Percentiles rank a stretch among this genome's conserved stretches.
These are phyloP conservation scores for Debaryomyces psychrophilus DNA, from an alignment of 1,139 yeast species.

Conservation along the genomic window DNA sequence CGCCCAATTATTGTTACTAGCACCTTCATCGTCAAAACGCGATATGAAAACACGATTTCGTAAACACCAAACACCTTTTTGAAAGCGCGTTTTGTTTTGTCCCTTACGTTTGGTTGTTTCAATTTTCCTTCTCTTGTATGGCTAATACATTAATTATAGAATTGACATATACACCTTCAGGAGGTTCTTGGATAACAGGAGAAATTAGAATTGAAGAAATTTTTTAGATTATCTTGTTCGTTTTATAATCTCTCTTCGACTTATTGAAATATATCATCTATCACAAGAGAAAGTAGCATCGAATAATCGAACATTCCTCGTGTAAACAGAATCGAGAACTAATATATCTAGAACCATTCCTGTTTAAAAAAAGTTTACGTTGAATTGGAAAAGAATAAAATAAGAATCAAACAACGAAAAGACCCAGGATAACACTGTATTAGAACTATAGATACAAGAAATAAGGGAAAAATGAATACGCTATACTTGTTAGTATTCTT, in stretches of 20 bases:
- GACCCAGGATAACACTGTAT: not conserved
- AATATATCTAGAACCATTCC: slow-evolving; percentile 3
- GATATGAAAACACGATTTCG: slow-evolving; percentile 5
- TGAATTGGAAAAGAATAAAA: slow-evolving; percentile 1
- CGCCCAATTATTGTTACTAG: not conserved
- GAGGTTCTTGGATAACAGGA: not conserved
- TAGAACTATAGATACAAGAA: not conserved
- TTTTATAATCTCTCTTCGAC: not conserved
- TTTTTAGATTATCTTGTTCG: not conserved
- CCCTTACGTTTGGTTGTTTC: slow-evolving; percentile 4
- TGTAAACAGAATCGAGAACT: slow-evolving; percentile 4
- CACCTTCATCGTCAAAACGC: slow-evolving; percentile 5
- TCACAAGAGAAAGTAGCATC: not conserved
- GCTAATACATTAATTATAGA: not conserved
- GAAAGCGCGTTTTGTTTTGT: slow-evolving; percentile 9
- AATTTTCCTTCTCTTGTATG: slow-evolving; percentile 3
- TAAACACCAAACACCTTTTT: not conserved
- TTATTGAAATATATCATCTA: not conserved
- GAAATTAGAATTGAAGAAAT: not conserved
- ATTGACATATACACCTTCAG: not conserved
- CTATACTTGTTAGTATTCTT: slow-evolving; percentile 8
- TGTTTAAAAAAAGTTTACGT: not conserved
- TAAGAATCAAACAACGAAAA: not conserved
- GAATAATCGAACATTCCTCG: slow-evolving; percentile 1
- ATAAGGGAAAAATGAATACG: slow-evolving; percentile 38